Base-by-base conservation (phyloP, 1,284 basidiomycete species). In the Ganoderma meredithae region DNA sequence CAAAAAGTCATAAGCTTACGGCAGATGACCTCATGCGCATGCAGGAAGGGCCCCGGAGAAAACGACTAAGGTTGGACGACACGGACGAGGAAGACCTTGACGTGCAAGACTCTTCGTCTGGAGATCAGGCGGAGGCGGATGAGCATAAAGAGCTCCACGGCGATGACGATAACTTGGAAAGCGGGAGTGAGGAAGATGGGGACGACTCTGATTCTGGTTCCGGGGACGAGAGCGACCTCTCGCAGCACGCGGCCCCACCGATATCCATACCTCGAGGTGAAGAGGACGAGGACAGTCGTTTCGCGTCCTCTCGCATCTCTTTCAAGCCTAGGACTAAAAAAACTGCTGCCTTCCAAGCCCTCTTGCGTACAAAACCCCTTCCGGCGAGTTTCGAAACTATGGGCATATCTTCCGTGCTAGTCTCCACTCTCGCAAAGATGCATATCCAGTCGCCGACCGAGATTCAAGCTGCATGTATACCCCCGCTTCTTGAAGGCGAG, bases 381-480 rank as follows among this genome's bases (percentile, higher is more conserved):
- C 71, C 72, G 19, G 66, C 77, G n/a, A 83, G 87, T 17, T 97
- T 96, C 73, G 79, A 81, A 33, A 85, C 88, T 0, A 85, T 99
- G 62, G 95, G 94, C 4, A 87, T 98, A 64, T 93, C 93, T 0
- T 79, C 86, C 2, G 83, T 88, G 4, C 84, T 99, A 25, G 88
- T 92, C 55, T 79, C 83, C 15, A 90, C 95, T 1, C 85, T 99
- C 56, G 84, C 84, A 25, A 86, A 88, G 36, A 95, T 99, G 88
- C 94, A 95, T 19, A 99, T 99, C 73, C 86, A 85, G 56, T 81
- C 83, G 1, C 97, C 97, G 0, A 99, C 97, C 0, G 91, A 94
- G 69, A 93, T 99, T 62, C 97, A 99, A 78, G 84, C 86, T 0
- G 93, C 93, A 2, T 98, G 97, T 79, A 93, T 99, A 73, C 95